Evolutionary conservation across 2,329 filamentous ascomycete genomes (phyloP), one percentile per base, ranked within the genome.

Genomic region (Hypocrella siamensis): DNA sequence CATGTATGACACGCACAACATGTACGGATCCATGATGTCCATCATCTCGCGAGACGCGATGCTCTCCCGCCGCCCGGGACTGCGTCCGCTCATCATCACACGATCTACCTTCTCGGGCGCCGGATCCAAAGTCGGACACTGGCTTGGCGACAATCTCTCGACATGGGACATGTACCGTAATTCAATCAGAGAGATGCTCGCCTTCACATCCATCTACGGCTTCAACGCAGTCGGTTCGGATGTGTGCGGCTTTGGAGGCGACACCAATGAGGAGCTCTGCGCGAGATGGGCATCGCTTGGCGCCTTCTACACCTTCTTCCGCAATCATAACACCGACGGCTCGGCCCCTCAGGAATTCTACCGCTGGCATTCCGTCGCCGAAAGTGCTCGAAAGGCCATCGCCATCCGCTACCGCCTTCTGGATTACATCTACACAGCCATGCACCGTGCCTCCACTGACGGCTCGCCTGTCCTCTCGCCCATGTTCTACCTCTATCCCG

Each of bases 1-100:
- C 26, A 79, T 92, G 47, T 93, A 93, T 46, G 82, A 92, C 47
- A 71, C 82, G 17, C 84, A 93, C 61, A 90, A 82, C 46, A 56
- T 90, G 1, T 88, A 66, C 45, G 81, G 81, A 1, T 67, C 80
- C 44, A 73, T 78, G 48, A 80, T 86, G 40, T 61, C 84, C 35
- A 79, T 79, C 37, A 79, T 80, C 8, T 90, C 83, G 0, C 83
- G 84, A 47, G 58, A 77, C 29, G 79, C 73, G 35, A 67, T 90
- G 19, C 57, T 76, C 3, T 50, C 61, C 3, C 61, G 81, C 14
- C 70, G 72, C 37, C 72, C 78, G 0, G 62, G 57, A 11, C 79
- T 80, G 49, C 73, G 84, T 0, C 84, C 84, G 1, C 82, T 92
- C 54, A 79, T 93, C 46, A 84, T 93, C 44, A 80, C 79, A 0